Percentiles rank a stretch among this genome's conserved stretches.
Evolutionary conservation across 352 stramenopile species (phyloP).

Genomic region (Phytophthora hybrid): DNA sequence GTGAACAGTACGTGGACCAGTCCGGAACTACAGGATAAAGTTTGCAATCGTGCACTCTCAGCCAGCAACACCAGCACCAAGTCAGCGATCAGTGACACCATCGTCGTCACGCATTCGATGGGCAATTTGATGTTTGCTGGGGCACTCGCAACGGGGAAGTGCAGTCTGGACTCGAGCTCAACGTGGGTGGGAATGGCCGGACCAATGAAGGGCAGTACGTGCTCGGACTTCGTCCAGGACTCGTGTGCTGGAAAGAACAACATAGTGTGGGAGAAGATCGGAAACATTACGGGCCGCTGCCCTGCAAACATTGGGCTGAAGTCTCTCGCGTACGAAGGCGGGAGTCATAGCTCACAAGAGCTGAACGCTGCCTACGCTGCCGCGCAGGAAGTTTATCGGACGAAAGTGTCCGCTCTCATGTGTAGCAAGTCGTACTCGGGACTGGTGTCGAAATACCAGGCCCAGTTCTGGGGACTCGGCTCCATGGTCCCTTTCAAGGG

Average conservation of each 20-base stretch:
- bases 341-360: slow-evolving; percentile 11
- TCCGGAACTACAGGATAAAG: slow-evolving; percentile 34
- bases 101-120: slow-evolving; percentile 51
- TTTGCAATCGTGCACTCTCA: slow-evolving; percentile 38
- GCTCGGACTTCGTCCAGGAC: slow-evolving; percentile 39
- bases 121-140: slow-evolving; percentile 39
- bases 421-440: slow-evolving; percentile 46
- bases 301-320: slow-evolving; percentile 30
- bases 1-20: slow-evolving; percentile 53
- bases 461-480: slow-evolving; percentile 21
- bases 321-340: slow-evolving; percentile 41
- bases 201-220: slow-evolving; percentile 45
- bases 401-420: slow-evolving; percentile 42
- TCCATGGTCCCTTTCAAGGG: slow-evolving; percentile 26
- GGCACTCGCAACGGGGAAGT: slow-evolving; percentile 16
- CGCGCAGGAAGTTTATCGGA: slow-evolving; percentile 31
- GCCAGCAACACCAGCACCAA: slow-evolving; percentile 24
- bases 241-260: slow-evolving; percentile 38
- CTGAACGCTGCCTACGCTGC: slow-evolving; percentile 32
- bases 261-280: slow-evolving; percentile 21
- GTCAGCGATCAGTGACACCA: slow-evolving; percentile 31
- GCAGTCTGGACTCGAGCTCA: slow-evolving; percentile 21
- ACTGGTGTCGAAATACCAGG: slow-evolving; percentile 38
- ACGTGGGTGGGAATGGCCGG: slow-evolving; percentile 41
- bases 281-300: slow-evolving; percentile 39